phyloP scores from a whole-genome alignment of 2,329 filamentous ascomycete genomes.

The Blastomyces percursus region DNA sequence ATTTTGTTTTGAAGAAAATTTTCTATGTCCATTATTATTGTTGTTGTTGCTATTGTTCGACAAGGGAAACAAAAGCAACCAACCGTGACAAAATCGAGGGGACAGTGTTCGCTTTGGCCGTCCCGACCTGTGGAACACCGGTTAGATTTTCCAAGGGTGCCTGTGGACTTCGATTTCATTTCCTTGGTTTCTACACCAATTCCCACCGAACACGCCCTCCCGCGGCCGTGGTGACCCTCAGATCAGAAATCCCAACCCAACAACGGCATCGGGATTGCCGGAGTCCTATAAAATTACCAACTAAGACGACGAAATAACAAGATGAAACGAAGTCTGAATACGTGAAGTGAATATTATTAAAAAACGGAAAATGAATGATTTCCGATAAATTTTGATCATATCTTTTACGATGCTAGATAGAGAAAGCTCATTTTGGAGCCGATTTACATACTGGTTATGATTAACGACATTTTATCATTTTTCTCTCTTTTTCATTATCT shows the following conservation, averaged over 20 bases:
- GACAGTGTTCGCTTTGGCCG: background rate
- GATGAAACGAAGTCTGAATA: background rate
- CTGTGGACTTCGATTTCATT: background rate
- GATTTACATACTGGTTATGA: background rate
- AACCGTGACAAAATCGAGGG: background rate
- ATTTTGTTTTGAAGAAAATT: background rate
- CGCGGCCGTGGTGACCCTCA: background rate
- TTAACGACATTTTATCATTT: background rate
- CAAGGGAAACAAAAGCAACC: background rate
- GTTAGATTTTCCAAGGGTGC: background rate
- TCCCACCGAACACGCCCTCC: no score
- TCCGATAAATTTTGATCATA: background rate
- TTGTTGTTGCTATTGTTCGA: background rate
- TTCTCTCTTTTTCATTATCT: background rate
- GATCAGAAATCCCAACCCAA: background rate
- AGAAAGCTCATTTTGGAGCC: background rate
- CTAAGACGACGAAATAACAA: background rate
- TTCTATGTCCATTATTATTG: background rate
- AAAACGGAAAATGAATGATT: background rate
- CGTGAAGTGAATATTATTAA: background rate
- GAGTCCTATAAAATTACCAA: background rate
- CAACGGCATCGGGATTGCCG: background rate
- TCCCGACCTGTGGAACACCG: background rate
- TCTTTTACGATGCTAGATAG: background rate
- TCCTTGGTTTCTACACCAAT: background rate